These are phyloP conservation scores for Globisporangium rhizosaccharum DNA, from an alignment of 352 stramenopile genomes.

Conservation along the genomic window DNA sequence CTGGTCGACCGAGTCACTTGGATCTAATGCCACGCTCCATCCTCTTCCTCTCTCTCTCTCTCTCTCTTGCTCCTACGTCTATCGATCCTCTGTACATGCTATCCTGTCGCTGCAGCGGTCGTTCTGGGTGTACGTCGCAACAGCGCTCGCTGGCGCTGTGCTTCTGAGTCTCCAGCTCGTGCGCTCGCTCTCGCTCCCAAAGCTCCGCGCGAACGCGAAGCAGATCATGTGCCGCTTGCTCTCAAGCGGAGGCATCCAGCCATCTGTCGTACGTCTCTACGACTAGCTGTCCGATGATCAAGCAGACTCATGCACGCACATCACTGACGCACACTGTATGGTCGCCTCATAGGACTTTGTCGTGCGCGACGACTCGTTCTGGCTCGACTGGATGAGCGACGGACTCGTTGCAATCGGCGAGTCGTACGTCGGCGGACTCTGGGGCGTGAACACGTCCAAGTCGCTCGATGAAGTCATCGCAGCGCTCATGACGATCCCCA, in stretches of 20 bases:
- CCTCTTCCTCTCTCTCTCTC: neutral
- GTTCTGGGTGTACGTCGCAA: conserved; percentile 74
- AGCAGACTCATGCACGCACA: neutral
- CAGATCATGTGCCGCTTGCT: conserved; percentile 71
- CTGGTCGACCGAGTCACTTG: neutral
- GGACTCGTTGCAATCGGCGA: conserved; percentile 79
- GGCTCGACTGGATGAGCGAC: conserved; percentile 86
- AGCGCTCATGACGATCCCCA: conserved; percentile 72
- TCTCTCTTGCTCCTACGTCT: conserved; percentile 3
- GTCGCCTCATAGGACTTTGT: conserved; percentile 53
- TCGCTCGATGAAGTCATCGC: conserved; percentile 70
- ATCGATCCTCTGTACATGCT: neutral
- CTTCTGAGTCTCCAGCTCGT: conserved; percentile 62
- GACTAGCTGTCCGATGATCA: neutral
- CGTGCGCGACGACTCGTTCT: conserved; percentile 72
- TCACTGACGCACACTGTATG: neutral
- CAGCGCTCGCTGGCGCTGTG: conserved; percentile 46
- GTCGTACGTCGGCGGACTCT: conserved; percentile 75
- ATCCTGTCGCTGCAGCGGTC: conserved; percentile 32
- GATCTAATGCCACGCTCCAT: neutral
- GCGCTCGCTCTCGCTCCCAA: conserved; percentile 67
- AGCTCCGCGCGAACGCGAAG: conserved; percentile 60
- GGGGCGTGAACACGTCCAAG: conserved; percentile 43
- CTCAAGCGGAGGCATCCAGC: conserved; percentile 48
- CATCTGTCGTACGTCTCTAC: conserved; percentile 35